Base-by-base conservation (phyloP, 495 filamentous ascomycete species). In the Hypoxylon fragiforme region DNA sequence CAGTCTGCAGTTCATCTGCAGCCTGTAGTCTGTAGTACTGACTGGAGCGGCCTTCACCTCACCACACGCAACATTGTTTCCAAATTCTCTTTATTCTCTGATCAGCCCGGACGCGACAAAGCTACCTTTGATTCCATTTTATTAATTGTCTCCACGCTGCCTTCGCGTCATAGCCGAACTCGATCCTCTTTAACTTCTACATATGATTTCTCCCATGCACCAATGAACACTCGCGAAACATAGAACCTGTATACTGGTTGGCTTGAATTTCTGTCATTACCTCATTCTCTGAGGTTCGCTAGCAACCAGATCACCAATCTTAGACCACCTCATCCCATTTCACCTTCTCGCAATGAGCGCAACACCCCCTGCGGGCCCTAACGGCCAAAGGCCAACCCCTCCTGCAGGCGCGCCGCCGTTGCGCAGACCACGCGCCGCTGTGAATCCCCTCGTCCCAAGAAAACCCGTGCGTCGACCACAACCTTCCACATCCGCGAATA, bases 361-460 rank as follows among this genome's bases (percentile, higher is more conserved):
- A 82, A 86, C 79, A 53, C 82, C 80, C 24, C 72, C 80, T 34
- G 70, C 71, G 12, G 56, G 56, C 40, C 58, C 59, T 34, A 75
- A 72, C 47, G 75, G 75, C 44, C 66, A 66, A 48, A 76, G 69
- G 48, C 73, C 75, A 24, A 80, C 65, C 9, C 65, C 53, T 26
- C 65, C 62, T 48, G 63, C 53, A 3, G 54, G 66, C 16, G 60
- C 68, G 9, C 63, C 56, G 3, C 65, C 75, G 21, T 63, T 72
- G 8, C 74, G 74, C 18, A 73, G 73, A 48, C 79, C 77, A 19
- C 79, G 77, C 54, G 69, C 71, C 40, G 46, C 42, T 32, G 82
- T 78, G 54, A 86, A 94, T 62, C 88, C 89, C 2, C 70, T 90
- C 12, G 81, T 88, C 15, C 77, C 85, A 45, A 79, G 83, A 18